These are phyloP conservation scores for Apiospora aurea DNA, from an alignment of 2,329 filamentous ascomycete genomes.

Conservation along the genomic window DNA sequence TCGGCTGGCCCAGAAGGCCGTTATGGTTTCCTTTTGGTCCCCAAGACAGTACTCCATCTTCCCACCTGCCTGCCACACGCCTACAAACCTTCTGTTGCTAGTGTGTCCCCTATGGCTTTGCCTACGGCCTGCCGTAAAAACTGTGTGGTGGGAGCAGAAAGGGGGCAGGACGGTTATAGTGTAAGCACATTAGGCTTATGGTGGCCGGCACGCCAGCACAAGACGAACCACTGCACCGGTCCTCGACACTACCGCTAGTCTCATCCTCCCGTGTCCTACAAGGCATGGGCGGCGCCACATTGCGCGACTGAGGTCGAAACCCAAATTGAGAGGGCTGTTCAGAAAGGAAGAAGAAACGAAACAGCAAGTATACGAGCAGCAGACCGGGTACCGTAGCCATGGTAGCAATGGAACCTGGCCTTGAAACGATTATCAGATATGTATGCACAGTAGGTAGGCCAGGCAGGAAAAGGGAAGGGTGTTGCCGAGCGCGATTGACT, in stretches of 20 bases:
- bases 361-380: constrained; percentile 13
- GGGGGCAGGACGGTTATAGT: constrained; percentile 9
- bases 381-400: constrained; percentile 14
- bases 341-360: constrained; percentile 9
- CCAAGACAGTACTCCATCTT: constrained; percentile 9
- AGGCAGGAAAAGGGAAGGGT: neutral
- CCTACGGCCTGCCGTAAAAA: neutral
- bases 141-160: constrained; percentile 9
- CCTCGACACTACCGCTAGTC: constrained; percentile 17
- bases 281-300: constrained; percentile 18
- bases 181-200: constrained; percentile 16
- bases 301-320: constrained; percentile 12
- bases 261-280: constrained; percentile 18
- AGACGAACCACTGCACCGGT: constrained; percentile 15
- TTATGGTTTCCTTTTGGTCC: constrained; percentile 21
- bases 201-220: constrained; percentile 9
- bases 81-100: constrained; percentile 19
- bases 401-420: neutral
- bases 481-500: neutral
- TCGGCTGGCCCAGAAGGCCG: constrained; percentile 21
- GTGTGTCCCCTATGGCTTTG: constrained; percentile 6
- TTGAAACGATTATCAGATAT: constrained; percentile 23
- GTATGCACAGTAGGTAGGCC: neutral
- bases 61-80: constrained; percentile 19
- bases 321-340: neutral